Evolutionary conservation across 2,329 filamentous ascomycete species (phyloP).

Genomic region (Camptophora hylomeconis): DNA sequence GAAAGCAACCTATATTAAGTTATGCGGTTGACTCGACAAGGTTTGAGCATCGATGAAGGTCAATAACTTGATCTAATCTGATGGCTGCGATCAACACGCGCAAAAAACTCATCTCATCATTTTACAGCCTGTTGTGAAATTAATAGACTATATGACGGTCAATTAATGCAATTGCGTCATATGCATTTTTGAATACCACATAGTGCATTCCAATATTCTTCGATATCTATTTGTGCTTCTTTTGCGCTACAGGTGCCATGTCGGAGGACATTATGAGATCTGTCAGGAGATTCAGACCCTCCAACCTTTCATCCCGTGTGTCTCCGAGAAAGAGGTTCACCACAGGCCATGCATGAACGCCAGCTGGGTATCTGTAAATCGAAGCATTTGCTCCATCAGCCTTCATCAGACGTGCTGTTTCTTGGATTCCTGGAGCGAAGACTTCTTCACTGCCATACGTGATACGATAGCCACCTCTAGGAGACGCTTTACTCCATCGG

Average conservation of each 20-base stretch:
- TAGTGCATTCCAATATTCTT: slow-evolving; percentile 2
- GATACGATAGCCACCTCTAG: slow-evolving; percentile 54
- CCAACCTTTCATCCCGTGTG: slow-evolving; percentile 31
- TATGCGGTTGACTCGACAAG: too few relatives aligned
- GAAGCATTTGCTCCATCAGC: slow-evolving; percentile 41
- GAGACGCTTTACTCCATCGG: slow-evolving; percentile 56
- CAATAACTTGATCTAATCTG: slow-evolving; percentile 53
- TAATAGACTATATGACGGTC: too few relatives aligned
- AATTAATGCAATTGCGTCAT: too few relatives aligned
- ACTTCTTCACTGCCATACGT: slow-evolving; percentile 67
- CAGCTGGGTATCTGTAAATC: slow-evolving; percentile 47
- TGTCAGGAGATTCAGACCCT: slow-evolving; percentile 28
- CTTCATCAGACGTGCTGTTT: slow-evolving; percentile 43
- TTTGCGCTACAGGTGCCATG: slow-evolving; percentile 7
- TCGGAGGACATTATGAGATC: slow-evolving; percentile 13
- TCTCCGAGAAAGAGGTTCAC: slow-evolving; percentile 46
- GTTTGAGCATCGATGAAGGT: slow-evolving; percentile 36
- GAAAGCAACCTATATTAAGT: too few relatives aligned
- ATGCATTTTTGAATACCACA: neutral
- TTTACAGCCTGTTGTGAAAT: too few relatives aligned
- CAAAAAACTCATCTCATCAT: too few relatives aligned
- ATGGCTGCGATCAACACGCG: slow-evolving; percentile 24
- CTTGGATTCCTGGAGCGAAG: slow-evolving; percentile 56
- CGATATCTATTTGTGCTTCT: slow-evolving; percentile 1
- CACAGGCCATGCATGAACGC: slow-evolving; percentile 75